A percentile compares a stretch with the other conserved stretches of the same genome.
Evolutionary conservation across 495 filamentous ascomycete genomes (phyloP).

Genomic region (Hypomontagnella submonticulosa): DNA sequence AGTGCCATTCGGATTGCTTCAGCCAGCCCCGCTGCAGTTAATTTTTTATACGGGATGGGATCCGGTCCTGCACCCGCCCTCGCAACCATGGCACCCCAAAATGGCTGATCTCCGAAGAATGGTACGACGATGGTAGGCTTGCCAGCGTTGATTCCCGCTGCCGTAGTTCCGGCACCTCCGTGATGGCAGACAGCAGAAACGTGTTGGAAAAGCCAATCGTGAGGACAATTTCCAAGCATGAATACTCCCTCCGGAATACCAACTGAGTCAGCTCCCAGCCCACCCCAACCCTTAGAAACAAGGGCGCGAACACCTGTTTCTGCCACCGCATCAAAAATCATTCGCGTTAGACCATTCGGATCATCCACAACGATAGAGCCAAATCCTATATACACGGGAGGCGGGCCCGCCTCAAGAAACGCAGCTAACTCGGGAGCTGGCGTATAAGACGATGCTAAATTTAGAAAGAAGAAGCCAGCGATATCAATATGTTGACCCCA

Average conservation of each 20-base stretch:
- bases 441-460: slow-evolving; percentile 69
- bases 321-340: slow-evolving; percentile 75
- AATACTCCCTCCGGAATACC: slow-evolving; percentile 74
- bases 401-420: slow-evolving; percentile 73
- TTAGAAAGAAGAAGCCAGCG: slow-evolving; percentile 79
- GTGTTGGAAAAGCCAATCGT: slow-evolving; percentile 83
- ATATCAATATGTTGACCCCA: slow-evolving; percentile 79
- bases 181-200: slow-evolving; percentile 85
- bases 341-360: slow-evolving; percentile 70
- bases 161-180: slow-evolving; percentile 84
- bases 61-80: slow-evolving; percentile 75
- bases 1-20: slow-evolving; percentile 69
- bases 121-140: slow-evolving; percentile 81
- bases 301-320: slow-evolving; percentile 75
- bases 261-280: slow-evolving; percentile 70
- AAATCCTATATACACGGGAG: slow-evolving; percentile 84
- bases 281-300: slow-evolving; percentile 85
- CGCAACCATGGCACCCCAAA: slow-evolving; percentile 83
- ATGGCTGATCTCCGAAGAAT: slow-evolving; percentile 88
- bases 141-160: slow-evolving; percentile 74
- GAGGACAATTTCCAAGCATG: slow-evolving; percentile 80
- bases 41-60: slow-evolving; percentile 75
- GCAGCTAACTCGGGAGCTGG: slow-evolving; percentile 69
- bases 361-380: slow-evolving; percentile 85
- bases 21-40: slow-evolving; percentile 71